A percentile compares a stretch with the other conserved stretches of the same genome.
These are phyloP conservation scores for Debaryomyces fabryi DNA, from an alignment of 1,139 yeast genomes.

Conservation along the genomic window DNA sequence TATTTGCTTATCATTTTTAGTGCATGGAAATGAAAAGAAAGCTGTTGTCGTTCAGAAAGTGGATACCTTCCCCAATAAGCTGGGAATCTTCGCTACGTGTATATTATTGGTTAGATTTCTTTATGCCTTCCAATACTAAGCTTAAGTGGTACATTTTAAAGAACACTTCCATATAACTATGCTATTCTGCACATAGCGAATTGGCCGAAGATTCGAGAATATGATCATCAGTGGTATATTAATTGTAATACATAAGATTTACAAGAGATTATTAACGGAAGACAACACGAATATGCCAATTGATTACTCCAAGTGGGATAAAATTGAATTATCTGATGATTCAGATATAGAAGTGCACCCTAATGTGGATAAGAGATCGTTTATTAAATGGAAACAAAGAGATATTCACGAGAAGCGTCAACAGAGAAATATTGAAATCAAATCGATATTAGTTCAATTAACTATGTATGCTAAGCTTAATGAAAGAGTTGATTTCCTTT, in stretches of 20 bases:
- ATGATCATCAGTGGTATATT: constrained; percentile 1
- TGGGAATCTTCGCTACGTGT: neutral
- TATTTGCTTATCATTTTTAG: too few relatives aligned
- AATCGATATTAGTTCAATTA: constrained; percentile 69
- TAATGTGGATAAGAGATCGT: constrained; percentile 91
- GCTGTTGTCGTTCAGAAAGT: too few relatives aligned
- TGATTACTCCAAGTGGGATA: constrained; percentile 98
- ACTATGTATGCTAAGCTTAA: constrained; percentile 78
- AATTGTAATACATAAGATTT: neutral
- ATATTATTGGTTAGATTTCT: neutral
- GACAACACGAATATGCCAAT: constrained; percentile 55
- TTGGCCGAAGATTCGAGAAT: constrained; percentile 7
- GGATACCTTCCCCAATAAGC: too few relatives aligned
- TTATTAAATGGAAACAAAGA: constrained; percentile 95
- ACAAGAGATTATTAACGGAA: neutral
- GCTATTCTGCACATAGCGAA: constrained; percentile 3
- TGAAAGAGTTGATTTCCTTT: constrained; percentile 66
- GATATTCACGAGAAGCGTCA: constrained; percentile 93
- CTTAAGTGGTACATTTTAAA: neutral
- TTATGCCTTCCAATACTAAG: neutral
- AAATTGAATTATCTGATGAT: constrained; percentile 92
- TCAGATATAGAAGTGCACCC: constrained; percentile 98
- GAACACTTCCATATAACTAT: neutral
- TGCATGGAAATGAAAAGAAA: too few relatives aligned
- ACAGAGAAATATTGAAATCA: constrained; percentile 76